A percentile compares a stretch with the other conserved stretches of the same genome.
These are phyloP conservation scores for Verticillium longisporum DNA, from an alignment of 2,329 filamentous ascomycete species.

Conservation along the genomic window DNA sequence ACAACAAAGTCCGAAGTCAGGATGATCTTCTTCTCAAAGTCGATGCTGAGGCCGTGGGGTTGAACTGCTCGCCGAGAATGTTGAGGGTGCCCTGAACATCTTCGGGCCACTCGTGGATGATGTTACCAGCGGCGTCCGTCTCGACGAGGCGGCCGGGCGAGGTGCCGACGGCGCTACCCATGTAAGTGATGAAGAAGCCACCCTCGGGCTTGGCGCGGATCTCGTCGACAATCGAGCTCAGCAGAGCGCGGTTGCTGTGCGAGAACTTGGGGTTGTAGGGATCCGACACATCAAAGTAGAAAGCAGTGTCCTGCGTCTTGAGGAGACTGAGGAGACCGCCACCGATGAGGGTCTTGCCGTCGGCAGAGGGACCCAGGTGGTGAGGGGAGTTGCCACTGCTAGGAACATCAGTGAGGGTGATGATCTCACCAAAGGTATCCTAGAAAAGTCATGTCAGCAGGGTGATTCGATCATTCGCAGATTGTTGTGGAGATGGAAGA, in stretches of 20 bases:
- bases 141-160: conserved; percentile 54
- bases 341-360: conserved; percentile 51
- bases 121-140: conserved; percentile 51
- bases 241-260: conserved; percentile 53
- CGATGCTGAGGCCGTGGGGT: conserved; percentile 51
- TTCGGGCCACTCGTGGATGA: conserved; percentile 56
- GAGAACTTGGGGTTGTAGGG: conserved; percentile 52
- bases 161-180: conserved; percentile 52
- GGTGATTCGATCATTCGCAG: background rate
- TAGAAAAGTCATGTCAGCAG: conserved; percentile 13
- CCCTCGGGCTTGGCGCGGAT: conserved; percentile 56
- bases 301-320: conserved; percentile 55
- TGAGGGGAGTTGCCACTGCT: conserved; percentile 54
- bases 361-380: conserved; percentile 45
- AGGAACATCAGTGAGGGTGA: conserved; percentile 52
- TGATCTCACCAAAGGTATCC: conserved; percentile 54
- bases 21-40: conserved; percentile 51
- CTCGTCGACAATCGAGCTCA: conserved; percentile 55
- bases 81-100: conserved; percentile 46
- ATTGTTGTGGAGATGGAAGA: background rate
- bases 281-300: conserved; percentile 53
- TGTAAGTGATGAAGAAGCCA: conserved; percentile 56
- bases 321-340: conserved; percentile 52
- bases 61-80: conserved; percentile 53
- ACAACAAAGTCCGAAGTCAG: conserved; percentile 58